These are phyloP conservation scores for Nakaseomyces bracarensis DNA, from an alignment of 1,139 yeast genomes.

Conservation along the genomic window DNA sequence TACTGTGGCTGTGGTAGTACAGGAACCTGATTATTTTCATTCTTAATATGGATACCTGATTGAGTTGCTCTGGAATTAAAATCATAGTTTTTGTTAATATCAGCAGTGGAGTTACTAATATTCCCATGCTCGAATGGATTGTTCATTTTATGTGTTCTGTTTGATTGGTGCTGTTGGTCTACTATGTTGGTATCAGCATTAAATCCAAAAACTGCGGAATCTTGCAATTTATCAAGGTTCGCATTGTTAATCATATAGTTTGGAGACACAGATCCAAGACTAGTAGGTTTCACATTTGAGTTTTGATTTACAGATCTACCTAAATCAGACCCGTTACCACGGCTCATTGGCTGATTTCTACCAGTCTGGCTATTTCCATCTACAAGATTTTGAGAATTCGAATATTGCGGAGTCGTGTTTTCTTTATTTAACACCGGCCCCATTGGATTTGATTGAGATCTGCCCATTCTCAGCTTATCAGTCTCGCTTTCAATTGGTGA, in stretches of 20 bases:
- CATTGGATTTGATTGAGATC: constrained; percentile 4
- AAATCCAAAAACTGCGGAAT: neutral
- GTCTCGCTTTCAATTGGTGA: neutral
- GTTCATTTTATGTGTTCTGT: constrained; percentile 1
- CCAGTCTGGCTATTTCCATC: neutral
- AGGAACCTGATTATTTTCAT: neutral
- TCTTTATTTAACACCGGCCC: neutral
- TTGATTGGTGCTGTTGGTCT: neutral
- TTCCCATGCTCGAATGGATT: neutral
- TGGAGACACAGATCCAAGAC: neutral
- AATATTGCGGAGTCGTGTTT: neutral
- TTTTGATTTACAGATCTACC: neutral
- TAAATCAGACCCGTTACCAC: neutral
- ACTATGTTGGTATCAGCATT: neutral
- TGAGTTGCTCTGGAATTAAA: neutral
- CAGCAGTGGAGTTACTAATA: neutral
- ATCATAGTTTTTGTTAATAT: neutral
- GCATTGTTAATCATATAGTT: neutral
- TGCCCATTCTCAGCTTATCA: neutral
- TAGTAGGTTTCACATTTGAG: neutral
- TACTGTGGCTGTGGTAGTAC: neutral
- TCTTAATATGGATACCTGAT: neutral
- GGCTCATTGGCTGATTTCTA: neutral
- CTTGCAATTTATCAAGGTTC: neutral
- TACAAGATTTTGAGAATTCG: neutral